Evolutionary conservation across 2,329 filamentous ascomycete species (phyloP), one percentile per base, ranked within the genome.

Genomic region (Lasiodiplodia gonubiensis): DNA sequence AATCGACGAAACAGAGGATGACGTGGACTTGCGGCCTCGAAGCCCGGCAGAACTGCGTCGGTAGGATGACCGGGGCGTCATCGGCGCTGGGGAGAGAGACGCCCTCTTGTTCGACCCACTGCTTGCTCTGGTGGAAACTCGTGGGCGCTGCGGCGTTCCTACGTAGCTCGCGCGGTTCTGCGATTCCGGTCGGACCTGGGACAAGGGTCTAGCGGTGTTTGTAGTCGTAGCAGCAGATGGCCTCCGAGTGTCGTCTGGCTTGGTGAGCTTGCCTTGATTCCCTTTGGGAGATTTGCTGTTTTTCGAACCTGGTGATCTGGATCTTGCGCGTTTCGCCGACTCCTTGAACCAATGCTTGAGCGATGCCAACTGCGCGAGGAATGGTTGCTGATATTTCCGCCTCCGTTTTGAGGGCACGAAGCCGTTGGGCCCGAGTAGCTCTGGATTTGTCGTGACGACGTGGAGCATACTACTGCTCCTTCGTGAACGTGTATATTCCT

Each of bases 11-110:
- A 99, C 89, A 0, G 94, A 98, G 0, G 93, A 97, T 0, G 93
- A 97, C 0, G 95, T 99, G 0, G 94, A 98, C 78, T 98, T 98
- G 69, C 95, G 89, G 46, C 95, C 94, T 33, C 94, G 88, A 53
- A 98, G 86, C 35, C 94, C 94, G 52, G 86, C 88, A 5, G 93
- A 97, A 2, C 92, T 89, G 42, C 93, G 90, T 12, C 95, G 89
- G 73, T 96, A 91, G 0, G 92, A 92, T 5, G 92, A 93, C 48
- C 93, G 90, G 3, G 95, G 94, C 0, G 95, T 98, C 49, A 97
- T 79, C 0, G 95, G 94, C 2, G 90, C 90, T 0, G 95, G 95
- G 0, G 93, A 97, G 11, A 96, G 81, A 0, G 93, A 97, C 69
- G 93, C 91, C 18, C 93, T 82, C 77, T 68, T 82, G 76, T 70